A percentile compares a stretch with the other conserved stretches of the same genome.
These are phyloP conservation scores for Aspergillus leporis DNA, from an alignment of 495 filamentous ascomycete species.

Conservation along the genomic window DNA sequence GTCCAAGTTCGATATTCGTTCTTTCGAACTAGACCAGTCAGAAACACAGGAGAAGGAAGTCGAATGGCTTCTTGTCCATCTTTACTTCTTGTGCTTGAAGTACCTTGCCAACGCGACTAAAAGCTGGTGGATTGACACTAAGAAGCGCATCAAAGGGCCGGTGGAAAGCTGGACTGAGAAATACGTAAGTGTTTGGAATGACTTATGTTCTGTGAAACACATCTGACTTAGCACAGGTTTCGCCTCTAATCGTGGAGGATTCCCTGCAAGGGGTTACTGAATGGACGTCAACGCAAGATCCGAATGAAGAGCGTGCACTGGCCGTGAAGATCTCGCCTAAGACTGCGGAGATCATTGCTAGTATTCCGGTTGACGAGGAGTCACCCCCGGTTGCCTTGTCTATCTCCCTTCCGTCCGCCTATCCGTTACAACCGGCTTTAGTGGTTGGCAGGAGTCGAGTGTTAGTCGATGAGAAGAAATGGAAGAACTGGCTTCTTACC, in stretches of 20 bases:
- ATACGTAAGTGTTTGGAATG: constrained; percentile 46
- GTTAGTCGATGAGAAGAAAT: constrained; percentile 83
- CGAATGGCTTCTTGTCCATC: constrained; percentile 79
- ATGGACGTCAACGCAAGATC: constrained; percentile 63
- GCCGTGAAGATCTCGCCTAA: constrained; percentile 67
- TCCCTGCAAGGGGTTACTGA: constrained; percentile 67
- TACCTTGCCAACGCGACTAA: constrained; percentile 77
- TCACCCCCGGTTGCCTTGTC: constrained; percentile 73
- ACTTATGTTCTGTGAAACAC: not conserved
- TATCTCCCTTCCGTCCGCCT: constrained; percentile 74
- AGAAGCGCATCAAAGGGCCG: constrained; percentile 71
- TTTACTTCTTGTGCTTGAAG: constrained; percentile 80
- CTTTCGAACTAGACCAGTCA: constrained; percentile 60
- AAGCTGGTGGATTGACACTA: constrained; percentile 79
- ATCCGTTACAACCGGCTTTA: constrained; percentile 75
- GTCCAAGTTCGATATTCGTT: constrained; percentile 65
- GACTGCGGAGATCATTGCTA: constrained; percentile 73
- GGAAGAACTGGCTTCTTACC: constrained; percentile 78
- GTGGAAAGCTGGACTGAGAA: constrained; percentile 81
- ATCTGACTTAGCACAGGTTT: constrained; percentile 54
- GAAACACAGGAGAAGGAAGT: constrained; percentile 66
- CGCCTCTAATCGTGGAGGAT: constrained; percentile 73
- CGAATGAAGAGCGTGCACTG: constrained; percentile 66
- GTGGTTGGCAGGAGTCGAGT: constrained; percentile 80
- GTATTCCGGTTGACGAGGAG: constrained; percentile 86